phyloP scores from a whole-genome alignment of 495 filamentous ascomycete genomes.

The Penicillium silybi region DNA sequence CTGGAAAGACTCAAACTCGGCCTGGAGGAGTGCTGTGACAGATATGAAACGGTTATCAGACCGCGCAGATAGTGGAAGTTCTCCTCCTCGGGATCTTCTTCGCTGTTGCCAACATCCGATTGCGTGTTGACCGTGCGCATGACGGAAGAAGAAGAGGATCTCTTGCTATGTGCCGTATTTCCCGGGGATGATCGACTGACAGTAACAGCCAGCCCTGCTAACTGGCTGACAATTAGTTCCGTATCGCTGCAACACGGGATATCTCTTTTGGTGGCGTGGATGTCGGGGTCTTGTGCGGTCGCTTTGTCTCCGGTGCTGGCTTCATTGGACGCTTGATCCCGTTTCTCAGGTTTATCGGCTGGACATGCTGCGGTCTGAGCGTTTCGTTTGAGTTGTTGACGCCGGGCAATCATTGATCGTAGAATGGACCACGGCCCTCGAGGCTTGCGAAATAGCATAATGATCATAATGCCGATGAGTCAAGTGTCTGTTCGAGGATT shows the following conservation, averaged over 20 bases:
- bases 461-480: conserved; percentile 6
- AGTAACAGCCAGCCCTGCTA: conserved; percentile 12
- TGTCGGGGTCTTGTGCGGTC: not conserved
- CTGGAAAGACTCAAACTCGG: not conserved
- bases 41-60: conserved; percentile 23
- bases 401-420: conserved; percentile 3
- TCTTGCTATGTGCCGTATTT: not conserved
- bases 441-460: conserved; percentile 3
- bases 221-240: conserved; percentile 13
- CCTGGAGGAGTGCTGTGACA: conserved; percentile 3
- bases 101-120: not conserved
- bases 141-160: conserved; percentile 1
- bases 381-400: conserved; percentile 1
- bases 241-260: conserved; percentile 9
- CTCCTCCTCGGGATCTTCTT: conserved; percentile 16
- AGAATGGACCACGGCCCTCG: conserved; percentile 3
- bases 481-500: not conserved
- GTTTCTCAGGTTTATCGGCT: not conserved
- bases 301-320: not conserved
- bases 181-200: conserved; percentile 7
- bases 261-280: conserved; percentile 1
- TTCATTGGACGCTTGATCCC: not conserved
- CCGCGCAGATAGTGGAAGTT: conserved; percentile 24
- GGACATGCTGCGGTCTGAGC: not conserved
- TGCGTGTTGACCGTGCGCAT: not conserved